Base-by-base conservation (phyloP, 176 grass and related monocot genomes). In the Rhipidocladum racemiflorum region DNA sequence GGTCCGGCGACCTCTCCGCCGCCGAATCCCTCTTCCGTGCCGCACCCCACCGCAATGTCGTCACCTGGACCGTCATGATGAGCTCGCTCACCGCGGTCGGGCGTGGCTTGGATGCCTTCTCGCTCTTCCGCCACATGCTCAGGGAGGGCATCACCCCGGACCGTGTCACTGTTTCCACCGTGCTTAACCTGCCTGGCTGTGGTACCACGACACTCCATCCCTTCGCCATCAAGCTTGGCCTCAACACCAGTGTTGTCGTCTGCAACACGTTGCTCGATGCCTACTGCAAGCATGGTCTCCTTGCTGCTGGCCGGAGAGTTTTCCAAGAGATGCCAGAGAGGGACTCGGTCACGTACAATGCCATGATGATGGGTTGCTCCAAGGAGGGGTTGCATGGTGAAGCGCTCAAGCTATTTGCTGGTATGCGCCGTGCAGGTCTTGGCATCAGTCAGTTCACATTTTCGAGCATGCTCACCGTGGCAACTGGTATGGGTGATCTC, bases 61-160 rank as follows among this genome's bases (percentile, higher is more conserved):
- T 86, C 14, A 89, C 95, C 34, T 97, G 88, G 92, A 97, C 95
- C 12, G 71, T 94, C 70, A 91, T 97, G 95, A 92, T 94, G 54
- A 27, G 81, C 32, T 66, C 75, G 17, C 35, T 73, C 57, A 5
- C 90, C 13, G 24, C 65, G 49, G 74, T 48, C 4, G 88, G 80
- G 21, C 74, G 70, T 11, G 74, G 39, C 59, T 6, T 27, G 0
- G 82, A 94, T 61, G 92, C 90, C 7, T 54, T 91, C 4, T 63
- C 46, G 1, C 65, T 94, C 44, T 97, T 92, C 88, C 80, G 78
- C 3, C 75, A 68, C 64, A 97, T 97, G 95, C 74, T 79, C 77
- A 48, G 68, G 59, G 74, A 74, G 4, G 84, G 88, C 62, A 43
- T 92, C 39, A 59, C 23, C 17, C 88, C 81, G 1, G 95, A 94